Base-by-base conservation (phyloP, 441 rosid species). In the Bocquillonia castaneifolia region DNA sequence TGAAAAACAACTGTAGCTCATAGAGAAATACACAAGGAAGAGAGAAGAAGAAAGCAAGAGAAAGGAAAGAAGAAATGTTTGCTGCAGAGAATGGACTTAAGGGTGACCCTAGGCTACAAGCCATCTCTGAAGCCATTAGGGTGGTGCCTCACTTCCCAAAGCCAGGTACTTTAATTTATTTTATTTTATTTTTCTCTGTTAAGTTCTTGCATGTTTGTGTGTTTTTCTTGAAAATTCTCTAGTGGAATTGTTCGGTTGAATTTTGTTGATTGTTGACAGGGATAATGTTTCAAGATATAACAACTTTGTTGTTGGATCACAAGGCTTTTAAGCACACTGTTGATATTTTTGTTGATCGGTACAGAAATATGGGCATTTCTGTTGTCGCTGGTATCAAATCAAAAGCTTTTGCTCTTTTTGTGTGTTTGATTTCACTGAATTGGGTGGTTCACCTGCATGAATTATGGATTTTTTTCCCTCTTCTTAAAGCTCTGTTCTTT, bases 221-320 rank as follows among this genome's bases (percentile, higher is more conserved):
- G 8, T 3, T 31, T 48, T 18, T 36, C 61, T 55, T 63, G 59
- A 20, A 29, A 29, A 31, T 70, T 59, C 15, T n/a, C n/a, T n/a
- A n/a, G n/a, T n/a, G 47, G 10, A 10, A 37, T 40, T 25, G 26
- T 25, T 37, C 53, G 14, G 3, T 0, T 23, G 20, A 50, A 29
- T 36, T 36, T 36, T 36, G 4, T 42, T 58, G 45, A 48, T 63
- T 34, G 51, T 69, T 76, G 73, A 63, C 69, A 93, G 99, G 99
- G 67, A 93, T 93, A 59, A 89, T 91, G 99, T 93, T 93, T 81
- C 99, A 93, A 65, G 99, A 93, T 48, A 89, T 93, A 71, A 91
- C 96, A 36, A 91, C 99, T 52, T 76, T 93, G 82, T 72, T 93
- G 78, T 48, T 89, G 80, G 88, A 93, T 85, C 96, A 89, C 74